Percentiles rank a stretch among this genome's conserved stretches.
These are phyloP conservation scores for Fusarium pseudocircinatum DNA, from an alignment of 2,329 filamentous ascomycete genomes.

Conservation along the genomic window DNA sequence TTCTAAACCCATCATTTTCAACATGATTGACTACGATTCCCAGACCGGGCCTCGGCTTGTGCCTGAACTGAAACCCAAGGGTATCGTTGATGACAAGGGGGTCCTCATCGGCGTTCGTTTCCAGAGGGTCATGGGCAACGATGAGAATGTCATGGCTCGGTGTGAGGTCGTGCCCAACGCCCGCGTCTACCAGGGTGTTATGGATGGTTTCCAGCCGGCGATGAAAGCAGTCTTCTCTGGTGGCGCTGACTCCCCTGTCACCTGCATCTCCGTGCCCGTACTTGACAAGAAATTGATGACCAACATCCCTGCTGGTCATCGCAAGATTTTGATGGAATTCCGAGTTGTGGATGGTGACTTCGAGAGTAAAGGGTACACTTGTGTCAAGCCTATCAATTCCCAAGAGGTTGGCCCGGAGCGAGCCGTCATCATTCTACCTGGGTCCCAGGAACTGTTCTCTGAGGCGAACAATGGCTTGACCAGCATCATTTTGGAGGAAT, in stretches of 20 bases:
- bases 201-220: accelerated
- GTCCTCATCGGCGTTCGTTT: accelerated
- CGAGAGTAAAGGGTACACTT: no score
- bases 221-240: accelerated
- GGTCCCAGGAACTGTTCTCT: not conserved
- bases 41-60: not conserved
- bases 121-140: not conserved
- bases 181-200: not conserved
- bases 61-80: accelerated
- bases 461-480: no score
- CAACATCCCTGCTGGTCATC: not conserved
- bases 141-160: not conserved
- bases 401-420: not conserved
- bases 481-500: not conserved
- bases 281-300: not conserved
- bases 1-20: not conserved
- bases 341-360: not conserved
- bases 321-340: not conserved
- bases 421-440: not conserved
- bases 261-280: accelerated
- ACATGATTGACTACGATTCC: accelerated
- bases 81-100: accelerated
- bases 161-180: accelerated
- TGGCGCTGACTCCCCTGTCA: accelerated
- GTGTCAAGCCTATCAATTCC: not conserved